Base-by-base conservation (phyloP, 1,139 yeast genomes). In the Yamadazyma pseudoaaseri region DNA sequence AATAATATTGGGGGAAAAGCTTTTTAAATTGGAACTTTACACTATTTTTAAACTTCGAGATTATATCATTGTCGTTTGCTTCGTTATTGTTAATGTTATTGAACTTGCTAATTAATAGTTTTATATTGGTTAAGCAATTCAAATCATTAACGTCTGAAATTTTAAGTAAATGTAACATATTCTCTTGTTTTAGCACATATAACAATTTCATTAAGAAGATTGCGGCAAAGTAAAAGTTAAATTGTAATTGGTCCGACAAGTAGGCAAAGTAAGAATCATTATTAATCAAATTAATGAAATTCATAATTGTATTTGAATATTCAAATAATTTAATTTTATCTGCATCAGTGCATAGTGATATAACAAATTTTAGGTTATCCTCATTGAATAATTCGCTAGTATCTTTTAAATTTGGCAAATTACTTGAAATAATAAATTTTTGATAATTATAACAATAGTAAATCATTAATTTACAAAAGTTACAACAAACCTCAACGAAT, bases 401-500 rank as follows among this genome's bases (percentile, higher is more conserved):
- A 12, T 29, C 20, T 20, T 30, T 26, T 14, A 41, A 36, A 12
- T 39, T 44, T 3, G 18, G 27, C 16, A 37, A 12, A 20, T 45
- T 34, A 23, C 35, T 38, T 9, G 27, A 30, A 10, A 49, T 31
- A 20, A 44, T 27, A 16, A 41, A 37, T 39, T 49, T 58, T 33
- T 58, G 55, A 36, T 54, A 65, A 31, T 50, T 54, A 42, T 55
- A 65, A 20, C 58, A 51, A 38, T 54, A 57, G 30, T 48, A 56
- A 1, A 81, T 71, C 39, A 79, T 58, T 35, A 83, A 62, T 38
- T 74, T 69, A 34, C 83, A 76, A 45, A 81, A 83, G 54, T 83
- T 79, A 52, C 79, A 82, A 33, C 83, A 81, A 37, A 82, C 74
- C 48, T 83, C 92, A 6, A 84, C 84, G 58, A 85, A 84, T 51